These are phyloP conservation scores for Neofusicoccum sp. DNA, from an alignment of 2,329 filamentous ascomycete genomes.

Conservation along the genomic window DNA sequence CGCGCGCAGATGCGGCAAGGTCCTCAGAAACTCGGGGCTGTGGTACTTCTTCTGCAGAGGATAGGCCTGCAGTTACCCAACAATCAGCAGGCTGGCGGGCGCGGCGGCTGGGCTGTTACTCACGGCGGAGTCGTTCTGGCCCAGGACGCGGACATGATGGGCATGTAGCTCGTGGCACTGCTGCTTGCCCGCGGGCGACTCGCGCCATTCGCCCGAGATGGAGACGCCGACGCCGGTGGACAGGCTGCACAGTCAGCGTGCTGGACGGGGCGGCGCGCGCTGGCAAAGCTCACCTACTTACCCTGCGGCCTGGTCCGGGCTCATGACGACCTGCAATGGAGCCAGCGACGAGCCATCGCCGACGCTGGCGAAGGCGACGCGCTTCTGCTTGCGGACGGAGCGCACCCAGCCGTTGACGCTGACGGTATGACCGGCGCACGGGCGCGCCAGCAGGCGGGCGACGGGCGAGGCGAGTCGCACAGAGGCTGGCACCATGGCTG, in stretches of 20 bases:
- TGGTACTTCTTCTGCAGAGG: conserved; percentile 98
- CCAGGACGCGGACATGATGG: conserved; percentile 68
- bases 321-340: conserved; percentile 78
- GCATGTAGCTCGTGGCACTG: conserved; percentile 84
- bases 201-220: conserved; percentile 75
- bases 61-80: conserved; percentile 63
- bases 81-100: conserved; percentile 25
- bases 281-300: conserved; percentile 50
- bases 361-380: conserved; percentile 78
- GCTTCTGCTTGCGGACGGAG: conserved; percentile 85
- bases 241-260: conserved; percentile 57
- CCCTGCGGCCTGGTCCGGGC: conserved; percentile 71
- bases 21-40: conserved; percentile 82
- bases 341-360: conserved; percentile 83
- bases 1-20: conserved; percentile 82
- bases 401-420: conserved; percentile 76
- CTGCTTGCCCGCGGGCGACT: conserved; percentile 65
- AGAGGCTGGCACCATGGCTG: conserved; percentile 24
- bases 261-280: not conserved
- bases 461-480: conserved; percentile 29
- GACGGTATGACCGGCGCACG: conserved; percentile 28
- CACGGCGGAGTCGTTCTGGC: conserved; percentile 78
- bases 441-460: conserved; percentile 45
- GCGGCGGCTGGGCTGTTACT: conserved; percentile 37
- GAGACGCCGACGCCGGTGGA: conserved; percentile 80